These are phyloP conservation scores for Quercus wislizeni DNA, from an alignment of 306 rosid species.

Conservation along the genomic window DNA sequence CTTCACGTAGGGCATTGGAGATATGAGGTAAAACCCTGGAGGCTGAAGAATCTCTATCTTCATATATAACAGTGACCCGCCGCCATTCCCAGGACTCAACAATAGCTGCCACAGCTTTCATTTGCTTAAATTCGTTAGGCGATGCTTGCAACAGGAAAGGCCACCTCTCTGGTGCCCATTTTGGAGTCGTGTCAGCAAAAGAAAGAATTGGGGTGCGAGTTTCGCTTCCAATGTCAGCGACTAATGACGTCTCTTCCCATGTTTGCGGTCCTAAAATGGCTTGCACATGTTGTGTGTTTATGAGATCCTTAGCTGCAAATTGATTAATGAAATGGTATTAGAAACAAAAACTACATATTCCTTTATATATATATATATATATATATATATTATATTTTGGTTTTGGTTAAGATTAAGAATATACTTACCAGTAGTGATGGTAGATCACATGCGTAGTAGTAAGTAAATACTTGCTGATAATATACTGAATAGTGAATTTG, in stretches of 20 bases:
- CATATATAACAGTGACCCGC: constrained; percentile 36
- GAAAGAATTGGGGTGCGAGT: constrained; percentile 32
- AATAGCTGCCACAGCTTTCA: constrained; percentile 45
- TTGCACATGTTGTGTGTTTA: constrained; percentile 21
- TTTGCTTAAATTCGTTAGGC: constrained; percentile 22
- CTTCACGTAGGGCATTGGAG: constrained; percentile 19
- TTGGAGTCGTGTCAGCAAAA: constrained; percentile 40
- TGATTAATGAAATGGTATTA: too few species aligned
- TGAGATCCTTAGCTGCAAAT: constrained; percentile 45
- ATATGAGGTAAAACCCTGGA: constrained; percentile 28
- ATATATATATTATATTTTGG: too few species aligned
- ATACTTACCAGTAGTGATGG: too few species aligned
- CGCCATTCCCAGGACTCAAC: constrained; percentile 40
- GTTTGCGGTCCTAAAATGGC: constrained; percentile 43
- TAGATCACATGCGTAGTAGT: too few species aligned
- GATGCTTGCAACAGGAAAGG: constrained; percentile 42
- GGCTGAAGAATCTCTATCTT: constrained; percentile 35
- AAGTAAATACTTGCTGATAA: too few species aligned
- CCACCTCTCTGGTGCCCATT: constrained; percentile 40
- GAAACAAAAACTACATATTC: too few species aligned
- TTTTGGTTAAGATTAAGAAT: too few species aligned
- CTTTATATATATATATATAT: too few species aligned
- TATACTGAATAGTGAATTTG: too few species aligned
- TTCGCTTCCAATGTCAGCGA: constrained; percentile 37
- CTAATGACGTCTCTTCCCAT: constrained; percentile 46